Percentiles rank a stretch among this genome's conserved stretches.
Conservation (phyloP, 225 moss, liverwort and hornwort species). For the Anthoceros angustus region DNA sequence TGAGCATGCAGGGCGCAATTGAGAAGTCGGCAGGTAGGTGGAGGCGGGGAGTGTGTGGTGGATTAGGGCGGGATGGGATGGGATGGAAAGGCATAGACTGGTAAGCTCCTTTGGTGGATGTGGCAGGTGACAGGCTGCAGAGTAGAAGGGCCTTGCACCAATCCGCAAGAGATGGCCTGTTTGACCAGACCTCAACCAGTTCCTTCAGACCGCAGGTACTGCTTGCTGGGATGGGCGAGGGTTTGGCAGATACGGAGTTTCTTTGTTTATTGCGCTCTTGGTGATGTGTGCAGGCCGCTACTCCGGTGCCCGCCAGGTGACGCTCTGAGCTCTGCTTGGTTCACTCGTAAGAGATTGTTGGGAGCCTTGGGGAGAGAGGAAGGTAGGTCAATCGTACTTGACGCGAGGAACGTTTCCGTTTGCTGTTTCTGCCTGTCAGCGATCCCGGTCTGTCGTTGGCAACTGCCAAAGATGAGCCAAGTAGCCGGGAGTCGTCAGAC, state of each 20-base stretch:
- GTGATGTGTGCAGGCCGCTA: too few species aligned
- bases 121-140: background rate
- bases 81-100: too few species aligned
- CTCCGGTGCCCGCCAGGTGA: too few species aligned
- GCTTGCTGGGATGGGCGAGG: background rate
- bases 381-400: too few species aligned
- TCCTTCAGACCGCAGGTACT: background rate
- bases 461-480: background rate
- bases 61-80: background rate
- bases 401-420: too few species aligned
- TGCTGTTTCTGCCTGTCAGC: too few species aligned
- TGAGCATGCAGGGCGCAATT: background rate
- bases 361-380: too few species aligned
- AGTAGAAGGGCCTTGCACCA: background rate
- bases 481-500: background rate
- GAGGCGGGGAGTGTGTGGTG: background rate
- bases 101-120: background rate
- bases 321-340: too few species aligned
- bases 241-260: too few species aligned
- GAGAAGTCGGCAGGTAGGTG: conserved; percentile 1
- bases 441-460: background rate
- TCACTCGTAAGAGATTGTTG: too few species aligned
- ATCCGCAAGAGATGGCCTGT: background rate
- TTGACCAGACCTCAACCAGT: background rate
- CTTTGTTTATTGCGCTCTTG: too few species aligned